A percentile compares a stretch with the other conserved stretches of the same genome.
Evolutionary conservation across 768 basidiomycete species (phyloP).

Genomic region (Daedaleopsis sinensis): DNA sequence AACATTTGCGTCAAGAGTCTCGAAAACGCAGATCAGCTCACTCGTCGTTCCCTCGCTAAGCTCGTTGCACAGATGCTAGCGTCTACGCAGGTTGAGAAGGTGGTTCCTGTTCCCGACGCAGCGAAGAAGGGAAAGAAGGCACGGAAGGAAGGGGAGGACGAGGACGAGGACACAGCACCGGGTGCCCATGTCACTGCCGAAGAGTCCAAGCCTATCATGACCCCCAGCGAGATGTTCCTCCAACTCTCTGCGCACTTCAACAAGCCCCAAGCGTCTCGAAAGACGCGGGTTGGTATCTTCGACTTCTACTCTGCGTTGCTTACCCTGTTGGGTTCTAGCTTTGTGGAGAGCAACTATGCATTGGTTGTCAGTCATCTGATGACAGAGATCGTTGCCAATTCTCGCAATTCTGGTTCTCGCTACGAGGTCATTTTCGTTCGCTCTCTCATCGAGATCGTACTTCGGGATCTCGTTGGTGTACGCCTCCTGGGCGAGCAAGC

Average conservation of each 20-base stretch:
- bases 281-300: constrained; percentile 82
- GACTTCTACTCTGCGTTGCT: constrained; percentile 86
- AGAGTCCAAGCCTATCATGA: constrained; percentile 68
- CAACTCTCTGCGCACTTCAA: constrained; percentile 83
- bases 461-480: constrained; percentile 86
- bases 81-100: constrained; percentile 74
- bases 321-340: constrained; percentile 70
- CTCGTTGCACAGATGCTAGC: constrained; percentile 86
- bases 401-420: constrained; percentile 55
- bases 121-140: constrained; percentile 64
- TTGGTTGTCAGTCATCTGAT: constrained; percentile 80
- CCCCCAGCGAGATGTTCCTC: constrained; percentile 78
- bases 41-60: constrained; percentile 77
- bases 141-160: constrained; percentile 46
- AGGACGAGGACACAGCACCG: constrained; percentile 54
- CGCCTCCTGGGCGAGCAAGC: constrained; percentile 92
- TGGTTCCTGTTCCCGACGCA: constrained; percentile 46
- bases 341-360: constrained; percentile 83
- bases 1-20: constrained; percentile 68
- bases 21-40: constrained; percentile 82
- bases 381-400: constrained; percentile 69
- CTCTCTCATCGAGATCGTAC: constrained; percentile 71
- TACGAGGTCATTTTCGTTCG: constrained; percentile 78
- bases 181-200: constrained; percentile 45
- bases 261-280: constrained; percentile 65